A percentile compares a stretch with the other conserved stretches of the same genome.
Evolutionary conservation across 495 filamentous ascomycete species (phyloP).

Genomic region (Cryomyces minteri): DNA sequence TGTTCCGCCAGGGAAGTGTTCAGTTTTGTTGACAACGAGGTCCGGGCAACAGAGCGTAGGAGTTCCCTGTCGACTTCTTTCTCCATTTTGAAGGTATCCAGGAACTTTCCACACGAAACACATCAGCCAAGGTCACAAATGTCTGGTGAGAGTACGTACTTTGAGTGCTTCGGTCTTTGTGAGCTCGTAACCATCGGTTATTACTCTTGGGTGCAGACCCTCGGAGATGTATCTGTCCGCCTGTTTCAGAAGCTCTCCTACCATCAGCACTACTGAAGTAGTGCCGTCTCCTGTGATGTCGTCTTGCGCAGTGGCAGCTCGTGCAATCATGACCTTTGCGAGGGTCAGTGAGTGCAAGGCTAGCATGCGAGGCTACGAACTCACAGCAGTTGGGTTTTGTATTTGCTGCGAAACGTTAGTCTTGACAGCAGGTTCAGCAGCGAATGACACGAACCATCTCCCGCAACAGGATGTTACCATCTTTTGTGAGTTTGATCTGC

Average conservation of each 20-base stretch:
- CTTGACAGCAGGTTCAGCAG: too few species aligned
- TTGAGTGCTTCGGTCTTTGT: conserved; percentile 87
- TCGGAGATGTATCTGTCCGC: conserved; percentile 87
- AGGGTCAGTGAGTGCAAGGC: conserved; percentile 3
- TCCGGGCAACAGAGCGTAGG: conserved; percentile 80
- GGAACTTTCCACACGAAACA: conserved; percentile 38
- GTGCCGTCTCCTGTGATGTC: conserved; percentile 98
- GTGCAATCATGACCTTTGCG: conserved; percentile 78
- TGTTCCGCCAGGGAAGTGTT: conserved; percentile 74
- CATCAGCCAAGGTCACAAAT: too few species aligned
- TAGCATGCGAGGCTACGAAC: conserved; percentile 12
- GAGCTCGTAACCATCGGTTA: conserved; percentile 95
- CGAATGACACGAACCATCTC: conserved; percentile 43
- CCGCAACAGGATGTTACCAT: conserved; percentile 85
- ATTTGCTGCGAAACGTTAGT: conserved; percentile 27
- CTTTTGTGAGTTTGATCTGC: conserved; percentile 97
- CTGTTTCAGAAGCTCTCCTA: conserved; percentile 95
- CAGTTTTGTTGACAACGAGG: conserved; percentile 87
- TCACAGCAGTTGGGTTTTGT: conserved; percentile 72
- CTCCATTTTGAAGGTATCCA: conserved; percentile 81
- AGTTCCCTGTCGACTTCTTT: conserved; percentile 84
- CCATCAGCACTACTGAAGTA: conserved; percentile 85
- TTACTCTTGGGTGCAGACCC: conserved; percentile 85
- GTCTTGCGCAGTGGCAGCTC: conserved; percentile 93
- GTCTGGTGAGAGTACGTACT: conserved; percentile 23